Evolutionary conservation across 306 rosid species (phyloP).

Genomic region (Vigna unguiculata): DNA sequence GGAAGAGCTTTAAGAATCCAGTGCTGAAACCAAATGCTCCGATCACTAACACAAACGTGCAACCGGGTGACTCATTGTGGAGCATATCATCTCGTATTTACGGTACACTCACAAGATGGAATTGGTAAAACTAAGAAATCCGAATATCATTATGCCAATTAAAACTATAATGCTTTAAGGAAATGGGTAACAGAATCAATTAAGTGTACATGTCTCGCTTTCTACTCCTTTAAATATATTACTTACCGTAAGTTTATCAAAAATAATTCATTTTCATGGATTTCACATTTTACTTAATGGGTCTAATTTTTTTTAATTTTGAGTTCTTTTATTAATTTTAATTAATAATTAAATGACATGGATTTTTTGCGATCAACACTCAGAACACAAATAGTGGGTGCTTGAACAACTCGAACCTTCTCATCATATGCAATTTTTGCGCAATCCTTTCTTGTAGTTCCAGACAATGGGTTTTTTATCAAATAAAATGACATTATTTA

Average conservation of each 20-base stretch:
- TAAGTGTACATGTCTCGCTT: not conserved
- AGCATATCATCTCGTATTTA: conserved; percentile 78
- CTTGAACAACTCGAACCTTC: not conserved
- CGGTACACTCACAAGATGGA: conserved; percentile 71
- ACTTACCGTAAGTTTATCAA: no score
- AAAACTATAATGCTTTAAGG: no score
- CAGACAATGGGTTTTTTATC: not conserved
- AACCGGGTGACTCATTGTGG: conserved; percentile 81
- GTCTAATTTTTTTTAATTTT: no score
- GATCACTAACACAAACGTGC: conserved; percentile 57
- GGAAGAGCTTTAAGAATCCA: conserved; percentile 69
- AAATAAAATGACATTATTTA: not conserved
- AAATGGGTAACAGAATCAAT: no score
- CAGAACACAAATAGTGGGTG: not conserved
- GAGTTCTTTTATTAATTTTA: no score
- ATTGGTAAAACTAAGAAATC: conserved; percentile 71
- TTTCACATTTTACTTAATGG: no score
- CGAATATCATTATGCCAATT: conserved; percentile 50
- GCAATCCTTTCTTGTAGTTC: not conserved
- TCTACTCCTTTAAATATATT: no score
- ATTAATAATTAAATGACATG: no score
- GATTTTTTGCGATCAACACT: no score
- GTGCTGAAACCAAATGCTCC: conserved; percentile 62
- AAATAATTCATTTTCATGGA: no score
- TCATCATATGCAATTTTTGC: not conserved